A percentile compares a stretch with the other conserved stretches of the same genome.
These are phyloP conservation scores for Sclerotinia sclerotiorum DNA, from an alignment of 2,329 filamentous ascomycete species.

Conservation along the genomic window DNA sequence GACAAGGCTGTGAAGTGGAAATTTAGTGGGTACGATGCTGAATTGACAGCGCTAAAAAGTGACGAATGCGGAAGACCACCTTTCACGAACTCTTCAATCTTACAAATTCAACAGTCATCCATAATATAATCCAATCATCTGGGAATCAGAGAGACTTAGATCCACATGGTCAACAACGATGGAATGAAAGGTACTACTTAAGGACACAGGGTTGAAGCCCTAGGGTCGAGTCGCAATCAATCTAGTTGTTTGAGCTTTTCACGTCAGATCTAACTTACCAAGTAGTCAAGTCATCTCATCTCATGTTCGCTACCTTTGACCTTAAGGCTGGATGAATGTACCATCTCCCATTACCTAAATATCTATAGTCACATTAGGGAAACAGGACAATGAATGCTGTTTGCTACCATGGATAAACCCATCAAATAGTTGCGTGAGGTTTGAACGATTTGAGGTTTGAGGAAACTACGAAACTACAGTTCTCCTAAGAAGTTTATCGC, in stretches of 20 bases:
- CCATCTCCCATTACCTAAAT: not conserved
- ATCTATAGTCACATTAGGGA: too few relatives aligned
- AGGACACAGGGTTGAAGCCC: too few relatives aligned
- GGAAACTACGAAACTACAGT: too few relatives aligned
- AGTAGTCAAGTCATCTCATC: not conserved
- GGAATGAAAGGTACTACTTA: too few relatives aligned
- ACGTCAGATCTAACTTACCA: too few relatives aligned
- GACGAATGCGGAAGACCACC: conserved; percentile 1
- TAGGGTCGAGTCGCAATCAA: too few relatives aligned
- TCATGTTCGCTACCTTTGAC: not conserved
- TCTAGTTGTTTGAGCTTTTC: too few relatives aligned
- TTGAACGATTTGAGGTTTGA: not conserved
- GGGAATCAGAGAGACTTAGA: too few relatives aligned
- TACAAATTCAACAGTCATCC: not conserved
- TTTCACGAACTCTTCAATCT: conserved; percentile 1
- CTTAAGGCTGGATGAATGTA: not conserved
- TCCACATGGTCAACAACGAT: not conserved
- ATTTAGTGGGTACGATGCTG: conserved; percentile 7
- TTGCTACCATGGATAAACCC: not conserved
- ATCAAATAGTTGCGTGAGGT: not conserved
- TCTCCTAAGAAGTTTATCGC: not conserved
- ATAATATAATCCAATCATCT: not conserved
- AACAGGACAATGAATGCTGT: not conserved
- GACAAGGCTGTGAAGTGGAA: conserved; percentile 15
- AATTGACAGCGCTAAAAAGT: not conserved